Evolutionary conservation across 352 stramenopile genomes (phyloP).

Genomic region (Globisporangium spinosum): DNA sequence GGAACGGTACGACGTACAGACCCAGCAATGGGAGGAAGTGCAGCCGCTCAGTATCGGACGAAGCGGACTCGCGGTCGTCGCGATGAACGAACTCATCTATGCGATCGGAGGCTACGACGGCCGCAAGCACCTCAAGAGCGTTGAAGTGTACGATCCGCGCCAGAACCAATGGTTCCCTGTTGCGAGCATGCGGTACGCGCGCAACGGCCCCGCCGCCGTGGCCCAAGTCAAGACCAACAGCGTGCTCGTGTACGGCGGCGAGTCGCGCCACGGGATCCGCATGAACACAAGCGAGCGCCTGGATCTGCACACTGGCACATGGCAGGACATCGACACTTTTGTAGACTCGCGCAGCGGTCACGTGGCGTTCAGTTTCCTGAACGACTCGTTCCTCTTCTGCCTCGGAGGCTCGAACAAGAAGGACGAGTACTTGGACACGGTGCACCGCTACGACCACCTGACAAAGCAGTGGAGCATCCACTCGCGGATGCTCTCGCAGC

Average conservation of each 20-base stretch:
- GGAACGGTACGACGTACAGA: slow-evolving; percentile 49
- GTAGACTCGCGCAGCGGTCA: slow-evolving; percentile 65
- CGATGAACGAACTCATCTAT: slow-evolving; percentile 44
- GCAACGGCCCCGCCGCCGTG: slow-evolving; percentile 61
- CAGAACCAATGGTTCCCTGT: slow-evolving; percentile 44
- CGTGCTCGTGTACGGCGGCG: slow-evolving; percentile 64
- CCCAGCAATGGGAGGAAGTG: slow-evolving; percentile 48
- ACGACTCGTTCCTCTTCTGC: slow-evolving; percentile 67
- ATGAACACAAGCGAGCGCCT: slow-evolving; percentile 63
- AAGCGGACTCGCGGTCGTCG: slow-evolving; percentile 53
- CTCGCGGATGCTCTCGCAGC: slow-evolving; percentile 55
- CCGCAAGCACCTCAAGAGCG: slow-evolving; percentile 54
- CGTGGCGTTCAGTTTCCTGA: slow-evolving; percentile 50
- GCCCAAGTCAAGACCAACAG: slow-evolving; percentile 39
- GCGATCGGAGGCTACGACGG: slow-evolving; percentile 73
- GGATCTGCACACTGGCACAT: slow-evolving; percentile 34
- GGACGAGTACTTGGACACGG: slow-evolving; percentile 65
- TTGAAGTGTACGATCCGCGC: slow-evolving; percentile 55
- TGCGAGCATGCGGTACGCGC: slow-evolving; percentile 48
- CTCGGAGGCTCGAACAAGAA: slow-evolving; percentile 76
- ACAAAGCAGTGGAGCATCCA: slow-evolving; percentile 59
- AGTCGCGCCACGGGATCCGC: slow-evolving; percentile 57
- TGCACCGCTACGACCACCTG: slow-evolving; percentile 63
- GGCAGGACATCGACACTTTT: slow-evolving; percentile 53
- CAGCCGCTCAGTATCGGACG: slow-evolving; percentile 45